These are phyloP conservation scores for Daldinia decipiens DNA, from an alignment of 495 filamentous ascomycete species.

Conservation along the genomic window DNA sequence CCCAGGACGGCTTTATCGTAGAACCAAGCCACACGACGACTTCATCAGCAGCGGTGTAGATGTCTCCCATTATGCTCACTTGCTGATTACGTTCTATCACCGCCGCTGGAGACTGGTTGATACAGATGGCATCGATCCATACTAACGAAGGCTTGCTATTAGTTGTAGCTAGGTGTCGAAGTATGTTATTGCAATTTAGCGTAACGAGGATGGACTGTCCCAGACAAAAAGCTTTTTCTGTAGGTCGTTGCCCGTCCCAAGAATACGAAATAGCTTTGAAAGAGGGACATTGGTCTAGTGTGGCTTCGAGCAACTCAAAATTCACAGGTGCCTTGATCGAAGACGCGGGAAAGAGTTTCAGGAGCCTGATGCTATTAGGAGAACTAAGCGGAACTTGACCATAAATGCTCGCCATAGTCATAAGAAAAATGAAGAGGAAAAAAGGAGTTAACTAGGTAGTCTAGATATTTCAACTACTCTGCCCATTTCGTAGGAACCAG, in stretches of 20 bases:
- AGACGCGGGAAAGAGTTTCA: not conserved
- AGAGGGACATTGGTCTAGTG: not conserved
- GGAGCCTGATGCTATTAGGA: conserved; percentile 1
- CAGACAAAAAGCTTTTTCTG: not conserved
- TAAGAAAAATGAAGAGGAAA: not conserved
- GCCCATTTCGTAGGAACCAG: too few species aligned
- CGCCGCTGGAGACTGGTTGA: conserved; percentile 4
- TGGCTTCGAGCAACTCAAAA: not conserved
- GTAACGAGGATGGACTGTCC: not conserved
- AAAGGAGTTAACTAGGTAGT: not conserved
- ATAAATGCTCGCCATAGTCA: conserved; percentile 16
- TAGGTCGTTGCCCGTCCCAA: not conserved
- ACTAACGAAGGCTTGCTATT: not conserved
- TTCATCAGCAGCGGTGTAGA: not conserved
- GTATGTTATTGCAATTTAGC: not conserved
- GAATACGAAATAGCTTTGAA: not conserved
- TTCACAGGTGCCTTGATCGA: not conserved
- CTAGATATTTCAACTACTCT: not conserved
- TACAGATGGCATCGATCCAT: conserved; percentile 14
- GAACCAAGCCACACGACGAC: not conserved
- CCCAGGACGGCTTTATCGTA: not conserved
- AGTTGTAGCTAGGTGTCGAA: conserved; percentile 1
- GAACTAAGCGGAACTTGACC: not conserved
- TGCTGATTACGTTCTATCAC: conserved; percentile 1
- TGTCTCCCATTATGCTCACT: conserved; percentile 1